phyloP scores from a whole-genome alignment of 2,329 filamentous ascomycete species.

The Trichoderma hamatum region DNA sequence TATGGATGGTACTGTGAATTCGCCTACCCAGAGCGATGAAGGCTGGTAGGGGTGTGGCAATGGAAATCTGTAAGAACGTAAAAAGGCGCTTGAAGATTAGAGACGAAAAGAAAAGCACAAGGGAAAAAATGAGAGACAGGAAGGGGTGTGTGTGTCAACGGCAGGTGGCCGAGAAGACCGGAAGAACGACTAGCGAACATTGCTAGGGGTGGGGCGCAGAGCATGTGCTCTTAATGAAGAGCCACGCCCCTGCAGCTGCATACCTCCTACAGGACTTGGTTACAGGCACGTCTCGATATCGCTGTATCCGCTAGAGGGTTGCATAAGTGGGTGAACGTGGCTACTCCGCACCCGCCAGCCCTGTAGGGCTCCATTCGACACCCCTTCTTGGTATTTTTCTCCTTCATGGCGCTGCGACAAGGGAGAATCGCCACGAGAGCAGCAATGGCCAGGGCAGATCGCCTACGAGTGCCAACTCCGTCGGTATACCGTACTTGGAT shows the following conservation, averaged over 20 bases:
- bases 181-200: conserved; percentile 11
- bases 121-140: not conserved
- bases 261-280: not conserved
- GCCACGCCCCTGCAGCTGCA: conserved; percentile 17
- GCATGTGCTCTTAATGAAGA: conserved; percentile 26
- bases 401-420: not conserved
- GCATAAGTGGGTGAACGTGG: conserved; percentile 20
- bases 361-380: conserved; percentile 21
- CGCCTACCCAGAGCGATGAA: not conserved
- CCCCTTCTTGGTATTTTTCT: not conserved
- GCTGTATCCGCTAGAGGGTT: not conserved
- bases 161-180: conserved; percentile 17
- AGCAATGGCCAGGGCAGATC: not conserved
- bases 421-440: conserved; percentile 8
- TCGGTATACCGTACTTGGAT: not conserved
- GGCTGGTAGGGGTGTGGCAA: conserved; percentile 3
- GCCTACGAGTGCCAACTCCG: not conserved
- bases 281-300: not conserved
- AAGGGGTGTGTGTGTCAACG: conserved; percentile 11
- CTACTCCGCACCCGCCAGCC: conserved; percentile 22
- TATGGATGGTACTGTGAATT: not conserved
- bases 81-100: not conserved
- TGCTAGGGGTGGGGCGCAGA: conserved; percentile 11
- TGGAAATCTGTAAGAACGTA: conserved; percentile 5
- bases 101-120: not conserved